These are phyloP conservation scores for Singerocomus inundabilis DNA, from an alignment of 1,284 basidiomycete species.

Conservation along the genomic window DNA sequence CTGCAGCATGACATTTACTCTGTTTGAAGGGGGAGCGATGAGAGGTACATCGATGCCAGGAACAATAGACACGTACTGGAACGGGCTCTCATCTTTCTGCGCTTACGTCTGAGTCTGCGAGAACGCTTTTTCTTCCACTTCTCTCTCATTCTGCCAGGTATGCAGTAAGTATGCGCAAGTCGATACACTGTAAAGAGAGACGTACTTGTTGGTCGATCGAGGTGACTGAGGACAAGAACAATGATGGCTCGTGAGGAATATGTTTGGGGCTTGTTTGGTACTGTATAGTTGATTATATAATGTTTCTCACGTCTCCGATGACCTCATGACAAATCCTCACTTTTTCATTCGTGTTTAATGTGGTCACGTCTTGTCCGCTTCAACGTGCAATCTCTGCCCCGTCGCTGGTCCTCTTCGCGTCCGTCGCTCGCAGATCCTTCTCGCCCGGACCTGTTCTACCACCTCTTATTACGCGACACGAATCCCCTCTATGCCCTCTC, in stretches of 20 bases:
- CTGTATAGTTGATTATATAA: conserved; percentile 39
- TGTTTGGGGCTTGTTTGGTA: conserved; percentile 18
- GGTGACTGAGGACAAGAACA: conserved; percentile 25
- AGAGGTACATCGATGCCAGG: background rate
- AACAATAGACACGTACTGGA: conserved; percentile 63
- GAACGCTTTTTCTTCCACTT: conserved; percentile 93
- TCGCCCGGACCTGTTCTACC: conserved; percentile 67
- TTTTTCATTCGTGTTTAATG: too few species aligned
- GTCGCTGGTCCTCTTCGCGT: conserved; percentile 19
- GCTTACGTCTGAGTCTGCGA: conserved; percentile 82
- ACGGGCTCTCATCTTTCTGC: conserved; percentile 89
- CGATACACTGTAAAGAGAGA: conserved; percentile 9
- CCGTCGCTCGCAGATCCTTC: conserved; percentile 44
- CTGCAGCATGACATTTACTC: conserved; percentile 28
- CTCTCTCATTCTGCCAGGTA: conserved; percentile 69
- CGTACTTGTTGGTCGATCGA: conserved; percentile 34
- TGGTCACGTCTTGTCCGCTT: conserved; percentile 1
- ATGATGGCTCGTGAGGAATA: too few species aligned
- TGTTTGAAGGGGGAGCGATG: conserved; percentile 22
- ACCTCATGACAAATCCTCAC: conserved; percentile 9
- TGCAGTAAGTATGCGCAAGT: background rate
- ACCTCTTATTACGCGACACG: too few species aligned
- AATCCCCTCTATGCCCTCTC: conserved; percentile 62
- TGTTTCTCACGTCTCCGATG: conserved; percentile 17
- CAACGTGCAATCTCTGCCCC: background rate